These are phyloP conservation scores for Geranium rotundifolium DNA, from an alignment of 345 rosid genomes.

Conservation along the genomic window DNA sequence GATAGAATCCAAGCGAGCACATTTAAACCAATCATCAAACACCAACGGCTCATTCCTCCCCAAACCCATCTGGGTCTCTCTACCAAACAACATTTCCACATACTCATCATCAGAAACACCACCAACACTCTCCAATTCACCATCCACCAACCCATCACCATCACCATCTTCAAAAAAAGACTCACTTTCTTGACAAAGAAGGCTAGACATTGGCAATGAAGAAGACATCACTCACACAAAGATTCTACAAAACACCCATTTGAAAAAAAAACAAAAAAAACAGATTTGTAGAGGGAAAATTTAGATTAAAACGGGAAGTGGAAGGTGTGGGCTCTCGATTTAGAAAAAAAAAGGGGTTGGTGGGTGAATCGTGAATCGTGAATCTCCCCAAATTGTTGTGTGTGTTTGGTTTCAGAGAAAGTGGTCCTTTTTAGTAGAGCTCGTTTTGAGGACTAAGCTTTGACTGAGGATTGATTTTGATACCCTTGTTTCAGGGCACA, in stretches of 20 bases:
- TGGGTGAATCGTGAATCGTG: too few relatives aligned
- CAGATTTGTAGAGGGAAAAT: too few relatives aligned
- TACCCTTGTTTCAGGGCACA: too few relatives aligned
- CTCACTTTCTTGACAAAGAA: slow-evolving; percentile 28
- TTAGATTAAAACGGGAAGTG: too few relatives aligned
- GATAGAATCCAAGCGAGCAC: slow-evolving; percentile 35
- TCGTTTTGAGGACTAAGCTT: neutral
- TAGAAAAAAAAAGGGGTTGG: too few relatives aligned
- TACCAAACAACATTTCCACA: slow-evolving; percentile 21
- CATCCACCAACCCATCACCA: slow-evolving; percentile 11
- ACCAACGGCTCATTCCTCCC: slow-evolving; percentile 14
- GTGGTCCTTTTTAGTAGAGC: too few relatives aligned
- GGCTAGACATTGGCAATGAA: slow-evolving; percentile 9
- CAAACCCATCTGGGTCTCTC: slow-evolving; percentile 28
- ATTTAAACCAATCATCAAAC: slow-evolving; percentile 17
- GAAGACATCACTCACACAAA: slow-evolving; percentile 3
- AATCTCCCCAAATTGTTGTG: too few relatives aligned
- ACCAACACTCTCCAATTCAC: slow-evolving; percentile 4
- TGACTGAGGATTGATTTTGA: slow-evolving; percentile 5
- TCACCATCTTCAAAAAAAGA: slow-evolving; percentile 13
- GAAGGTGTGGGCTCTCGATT: too few relatives aligned
- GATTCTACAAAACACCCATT: neutral
- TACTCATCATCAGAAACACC: slow-evolving; percentile 18
- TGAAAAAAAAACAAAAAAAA: too few relatives aligned
- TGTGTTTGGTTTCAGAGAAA: too few relatives aligned